Percentiles rank a stretch among this genome's conserved stretches.
phyloP scores from a whole-genome alignment of 2,329 filamentous ascomycete species.

The Exophiala calicioides region DNA sequence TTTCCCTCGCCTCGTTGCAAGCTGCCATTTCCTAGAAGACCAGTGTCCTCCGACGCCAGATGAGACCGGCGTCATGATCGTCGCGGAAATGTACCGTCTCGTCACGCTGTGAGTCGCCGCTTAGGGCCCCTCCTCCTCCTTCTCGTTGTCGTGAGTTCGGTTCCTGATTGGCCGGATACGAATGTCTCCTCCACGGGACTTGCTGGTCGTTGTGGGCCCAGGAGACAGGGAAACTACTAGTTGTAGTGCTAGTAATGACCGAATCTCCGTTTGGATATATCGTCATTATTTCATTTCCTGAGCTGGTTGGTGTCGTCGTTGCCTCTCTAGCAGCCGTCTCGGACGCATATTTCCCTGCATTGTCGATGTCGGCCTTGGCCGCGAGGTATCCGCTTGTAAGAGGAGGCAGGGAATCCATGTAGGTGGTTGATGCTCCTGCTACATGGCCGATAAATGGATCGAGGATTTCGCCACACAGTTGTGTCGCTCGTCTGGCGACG shows the following conservation, averaged over 20 bases:
- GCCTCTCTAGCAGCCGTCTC: not conserved
- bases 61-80: conserved; percentile 9
- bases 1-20: not conserved
- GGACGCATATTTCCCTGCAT: not conserved
- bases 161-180: conserved; percentile 6
- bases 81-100: conserved; percentile 11
- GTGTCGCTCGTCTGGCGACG: too few relatives aligned
- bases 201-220: not conserved
- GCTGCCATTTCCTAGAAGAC: conserved; percentile 10
- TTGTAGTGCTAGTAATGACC: not conserved
- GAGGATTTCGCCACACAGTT: not conserved
- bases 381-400: conserved; percentile 22
- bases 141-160: too few relatives aligned
- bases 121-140: not conserved
- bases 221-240: too few relatives aligned
- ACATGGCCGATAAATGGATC: too few relatives aligned
- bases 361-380: conserved; percentile 16
- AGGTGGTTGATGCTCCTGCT: not conserved
- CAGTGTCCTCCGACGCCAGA: conserved; percentile 19
- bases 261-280: not conserved
- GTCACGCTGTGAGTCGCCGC: conserved; percentile 7
- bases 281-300: not conserved
- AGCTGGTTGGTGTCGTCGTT: not conserved
- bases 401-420: not conserved
- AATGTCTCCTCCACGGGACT: conserved; percentile 12